A percentile compares a stretch with the other conserved stretches of the same genome.
Evolutionary conservation across 805 yeast genomes (phyloP).

Genomic region (Pichia pseudocactophila): DNA sequence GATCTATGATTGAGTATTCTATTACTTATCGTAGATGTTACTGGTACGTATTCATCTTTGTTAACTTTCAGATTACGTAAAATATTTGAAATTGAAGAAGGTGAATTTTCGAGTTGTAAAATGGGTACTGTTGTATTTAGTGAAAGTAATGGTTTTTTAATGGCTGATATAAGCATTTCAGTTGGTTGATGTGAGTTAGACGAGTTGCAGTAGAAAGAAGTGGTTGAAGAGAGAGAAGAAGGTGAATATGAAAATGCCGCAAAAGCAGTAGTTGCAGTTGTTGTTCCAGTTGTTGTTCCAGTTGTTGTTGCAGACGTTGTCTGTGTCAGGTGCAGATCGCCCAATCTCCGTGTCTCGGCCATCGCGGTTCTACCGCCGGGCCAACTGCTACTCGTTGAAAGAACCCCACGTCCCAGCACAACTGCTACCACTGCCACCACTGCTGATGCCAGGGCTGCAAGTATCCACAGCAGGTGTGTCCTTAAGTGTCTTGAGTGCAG

Average conservation of each 20-base stretch:
- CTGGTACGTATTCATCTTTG: too few species aligned
- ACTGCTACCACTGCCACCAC: too few species aligned
- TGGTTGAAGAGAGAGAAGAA: not conserved
- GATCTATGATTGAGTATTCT: slow-evolving; percentile 19
- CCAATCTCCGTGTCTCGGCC: too few species aligned
- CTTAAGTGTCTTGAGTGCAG: too few species aligned
- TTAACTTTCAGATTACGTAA: not conserved
- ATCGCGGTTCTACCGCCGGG: too few species aligned
- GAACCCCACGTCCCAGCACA: too few species aligned
- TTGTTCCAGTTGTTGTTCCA: not conserved
- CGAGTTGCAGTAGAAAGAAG: not conserved
- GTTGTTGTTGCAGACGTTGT: not conserved
- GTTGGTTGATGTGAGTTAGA: not conserved
- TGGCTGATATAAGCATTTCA: not conserved
- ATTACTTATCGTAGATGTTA: slow-evolving; percentile 1
- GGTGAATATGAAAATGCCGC: not conserved
- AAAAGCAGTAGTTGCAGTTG: too few species aligned
- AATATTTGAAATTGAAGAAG: not conserved
- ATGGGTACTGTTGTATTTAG: too few species aligned
- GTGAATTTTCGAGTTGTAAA: not conserved
- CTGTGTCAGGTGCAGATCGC: too few species aligned
- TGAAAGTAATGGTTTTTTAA: not conserved
- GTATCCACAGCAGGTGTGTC: too few species aligned
- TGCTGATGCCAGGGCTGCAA: too few species aligned
- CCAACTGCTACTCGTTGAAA: too few species aligned